Evolutionary conservation across 2,329 filamentous ascomycete species (phyloP), one percentile per base, ranked within the genome.

Genomic region (Paraconiothyrium brasiliense): DNA sequence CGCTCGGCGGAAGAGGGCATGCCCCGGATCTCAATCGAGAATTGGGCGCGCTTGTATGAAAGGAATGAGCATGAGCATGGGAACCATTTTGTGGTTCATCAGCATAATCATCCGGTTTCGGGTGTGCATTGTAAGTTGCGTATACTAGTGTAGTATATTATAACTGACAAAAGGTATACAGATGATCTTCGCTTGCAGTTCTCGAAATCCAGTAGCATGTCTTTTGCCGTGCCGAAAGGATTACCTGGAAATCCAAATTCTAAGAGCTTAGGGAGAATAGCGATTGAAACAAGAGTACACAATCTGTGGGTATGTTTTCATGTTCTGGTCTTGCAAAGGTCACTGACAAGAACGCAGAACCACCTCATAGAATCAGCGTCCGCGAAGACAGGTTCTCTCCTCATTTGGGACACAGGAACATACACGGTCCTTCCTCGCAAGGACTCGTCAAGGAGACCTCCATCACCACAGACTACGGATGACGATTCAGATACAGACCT

Each of bases 51-150:
- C 3, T 71, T 87, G 2, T 87, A 86, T 68, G 68, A 70, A n/a
- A 74, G 79, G 11, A 86, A 85, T 64, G 73, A 80, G 54, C 76
- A 82, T 59, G 58, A 72, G 0, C 62, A 81, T 47, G 85, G 85
- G 9, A 75, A 76, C 24, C 78, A 81, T 41, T 92, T 92, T 70
- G 86, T 92, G 55, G 84, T 92, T 41, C 89, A 92, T 73, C 89
- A 92, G 71, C 89, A 92, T 72, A 89, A 91, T 70, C 90, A 92
- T 71, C 90, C 90, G 1, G 75, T 90, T 47, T 88, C 90, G 10
- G 89, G 90, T 27, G 83, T 84, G 1, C 87, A 90, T 72, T 91
- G 66, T 71, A 64, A 41, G 47, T 59, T n/a, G 5, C 27, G 27
- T 54, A 32, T 37, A 37, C 35, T 37, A 14, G 14, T 37, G 8